Base-by-base conservation (phyloP, 306 rosid species). In the Castanospermum australe region DNA sequence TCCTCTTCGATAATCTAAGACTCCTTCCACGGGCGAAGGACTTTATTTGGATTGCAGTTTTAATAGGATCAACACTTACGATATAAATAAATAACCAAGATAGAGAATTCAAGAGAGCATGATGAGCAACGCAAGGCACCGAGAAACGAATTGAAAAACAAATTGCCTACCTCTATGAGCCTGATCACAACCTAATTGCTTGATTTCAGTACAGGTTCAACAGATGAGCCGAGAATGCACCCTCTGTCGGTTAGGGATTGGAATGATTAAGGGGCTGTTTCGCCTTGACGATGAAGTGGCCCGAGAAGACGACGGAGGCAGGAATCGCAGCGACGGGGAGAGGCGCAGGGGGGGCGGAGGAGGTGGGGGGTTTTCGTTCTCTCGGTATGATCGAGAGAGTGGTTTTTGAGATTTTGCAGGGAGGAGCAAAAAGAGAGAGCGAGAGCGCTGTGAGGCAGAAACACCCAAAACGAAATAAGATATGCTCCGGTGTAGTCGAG, bases 221-320 rank as follows among this genome's bases (percentile, higher is more conserved):
- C 42, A 60, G 59, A 32, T 81, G 78, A 76, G 83, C 76, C 35
- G 73, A 84, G 60, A 62, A 62, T 7, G 68, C 33, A 52, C 67
- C 76, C 48, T 76, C 73, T 32, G 71, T 18, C 45, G 21, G 81
- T 77, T 85, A 90, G 90, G 91, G 87, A 73, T 90, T 59, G 65
- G 1, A 54, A 13, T 63, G 68, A 61, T 38, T 77, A 15, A 62
- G 18, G 24, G 42, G 64, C 17, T 51, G 57, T 47, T 5, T 35
- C 12, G 25, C 24, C n/a, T 24, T 52, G 66, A 36, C 45, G 68
- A 45, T 20, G 33, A n/a, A 42, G 81, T 5, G 25, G n/a, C 39
- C 57, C 45, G 73, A 65, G 62, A 57, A 17, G 69, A 18, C 50
- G 79, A 69, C 50, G 18, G 44, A 25, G 76, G 61, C 17, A 35